Conservation (phyloP, 176 grass and related monocot species). For the Oryza australiensis region DNA sequence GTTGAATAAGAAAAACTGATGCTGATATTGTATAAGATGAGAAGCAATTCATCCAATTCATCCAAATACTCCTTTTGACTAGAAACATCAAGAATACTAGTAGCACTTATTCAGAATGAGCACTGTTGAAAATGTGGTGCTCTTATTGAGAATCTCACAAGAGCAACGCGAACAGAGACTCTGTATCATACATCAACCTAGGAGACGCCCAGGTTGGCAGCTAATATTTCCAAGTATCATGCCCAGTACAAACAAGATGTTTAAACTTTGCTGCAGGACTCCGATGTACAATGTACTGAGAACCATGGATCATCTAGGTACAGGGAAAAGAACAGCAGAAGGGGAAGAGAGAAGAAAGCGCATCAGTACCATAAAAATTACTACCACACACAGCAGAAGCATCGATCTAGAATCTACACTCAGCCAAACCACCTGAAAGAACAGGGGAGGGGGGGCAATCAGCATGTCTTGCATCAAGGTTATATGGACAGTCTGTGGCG, state of each 20-base stretch:
- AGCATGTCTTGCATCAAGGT: not conserved
- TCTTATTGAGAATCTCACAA: conserved; percentile 27
- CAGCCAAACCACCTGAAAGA: conserved; percentile 25
- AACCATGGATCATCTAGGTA: conserved; percentile 30
- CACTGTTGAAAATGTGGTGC: conserved; percentile 25
- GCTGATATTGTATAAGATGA: not conserved
- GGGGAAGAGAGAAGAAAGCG: not conserved
- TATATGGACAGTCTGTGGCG: not conserved
- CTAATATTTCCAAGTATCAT: conserved; percentile 20
- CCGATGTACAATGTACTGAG: conserved; percentile 43
- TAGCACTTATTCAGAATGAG: conserved; percentile 1
- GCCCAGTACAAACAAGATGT: conserved; percentile 41
- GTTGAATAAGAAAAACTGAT: not conserved
- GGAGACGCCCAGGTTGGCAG: conserved; percentile 6
- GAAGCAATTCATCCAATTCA: not conserved
- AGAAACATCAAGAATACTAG: too few relatives aligned
- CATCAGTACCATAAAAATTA: not conserved
- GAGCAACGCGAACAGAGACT: not conserved
- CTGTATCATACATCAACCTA: conserved; percentile 4
- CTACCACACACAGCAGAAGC: conserved; percentile 16
- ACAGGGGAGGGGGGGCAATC: not conserved
- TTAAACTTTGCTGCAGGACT: conserved; percentile 33
- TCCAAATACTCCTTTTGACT: not conserved
- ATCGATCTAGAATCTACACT: conserved; percentile 41
- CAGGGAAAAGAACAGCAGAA: conserved; percentile 25